A percentile compares a stretch with the other conserved stretches of the same genome.
phyloP scores from a whole-genome alignment of 2,329 filamentous ascomycete species.

The Paracoccidioides brasiliensis region DNA sequence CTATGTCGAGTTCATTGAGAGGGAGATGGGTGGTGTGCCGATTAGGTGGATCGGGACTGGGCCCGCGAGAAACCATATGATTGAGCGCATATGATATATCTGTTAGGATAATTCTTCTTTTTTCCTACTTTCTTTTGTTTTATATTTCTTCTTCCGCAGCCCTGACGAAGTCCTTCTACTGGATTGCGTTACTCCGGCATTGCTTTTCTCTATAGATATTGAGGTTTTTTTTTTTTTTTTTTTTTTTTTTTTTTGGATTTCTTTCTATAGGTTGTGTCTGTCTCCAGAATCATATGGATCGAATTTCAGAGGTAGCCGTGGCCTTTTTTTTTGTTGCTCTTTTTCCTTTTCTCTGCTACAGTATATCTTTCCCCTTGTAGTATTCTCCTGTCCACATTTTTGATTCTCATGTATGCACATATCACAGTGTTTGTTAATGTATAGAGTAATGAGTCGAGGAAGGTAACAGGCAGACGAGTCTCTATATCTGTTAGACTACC shows the following conservation, averaged over 20 bases:
- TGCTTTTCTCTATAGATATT: neutral
- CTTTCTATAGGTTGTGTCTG: neutral
- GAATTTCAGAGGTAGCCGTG: neutral
- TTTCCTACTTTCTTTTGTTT: neutral
- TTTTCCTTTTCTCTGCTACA: neutral
- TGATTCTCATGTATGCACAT: neutral
- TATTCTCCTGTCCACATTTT: neutral
- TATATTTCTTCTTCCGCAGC: neutral
- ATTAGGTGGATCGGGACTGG: constrained; percentile 53
- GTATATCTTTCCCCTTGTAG: neutral
- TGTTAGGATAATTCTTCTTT: neutral
- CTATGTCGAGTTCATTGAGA: constrained; percentile 51
- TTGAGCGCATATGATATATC: constrained; percentile 27
- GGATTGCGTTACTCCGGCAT: neutral
- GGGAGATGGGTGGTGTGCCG: constrained; percentile 39
- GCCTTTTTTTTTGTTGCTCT: neutral
- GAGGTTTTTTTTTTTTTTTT: no score
- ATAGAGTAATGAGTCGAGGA: neutral
- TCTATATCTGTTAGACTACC: no score
- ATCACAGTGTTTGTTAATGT: neutral
- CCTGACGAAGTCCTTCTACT: neutral
- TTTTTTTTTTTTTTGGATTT: no score
- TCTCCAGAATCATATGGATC: neutral
- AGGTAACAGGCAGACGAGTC: neutral
- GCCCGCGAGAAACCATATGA: constrained; percentile 49